phyloP scores from a whole-genome alignment of 1,139 yeast species.

The Yamadazyma diospyri region DNA sequence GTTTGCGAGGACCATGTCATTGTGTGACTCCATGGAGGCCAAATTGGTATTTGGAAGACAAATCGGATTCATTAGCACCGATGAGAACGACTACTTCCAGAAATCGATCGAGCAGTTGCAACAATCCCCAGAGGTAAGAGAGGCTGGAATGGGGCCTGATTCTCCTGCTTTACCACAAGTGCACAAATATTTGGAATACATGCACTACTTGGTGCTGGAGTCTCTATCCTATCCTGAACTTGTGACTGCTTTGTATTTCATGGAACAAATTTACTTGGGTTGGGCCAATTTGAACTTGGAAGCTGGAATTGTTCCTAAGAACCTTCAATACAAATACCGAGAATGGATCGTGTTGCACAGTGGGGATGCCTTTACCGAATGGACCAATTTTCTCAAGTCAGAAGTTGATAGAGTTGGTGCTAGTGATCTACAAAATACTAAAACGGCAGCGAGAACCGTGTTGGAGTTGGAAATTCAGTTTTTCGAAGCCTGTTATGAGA shows the following conservation, averaged over 20 bases:
- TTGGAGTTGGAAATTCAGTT: slow-evolving; percentile 41
- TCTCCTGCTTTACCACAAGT: slow-evolving; percentile 29
- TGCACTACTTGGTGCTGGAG: slow-evolving; percentile 27
- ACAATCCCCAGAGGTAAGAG: slow-evolving; percentile 15
- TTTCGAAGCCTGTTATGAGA: slow-evolving; percentile 46
- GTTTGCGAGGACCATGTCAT: slow-evolving; percentile 42
- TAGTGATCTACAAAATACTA: slow-evolving; percentile 20
- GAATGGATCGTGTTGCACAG: slow-evolving; percentile 53
- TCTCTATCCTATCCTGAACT: slow-evolving; percentile 37
- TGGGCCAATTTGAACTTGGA: slow-evolving; percentile 42
- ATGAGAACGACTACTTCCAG: slow-evolving; percentile 48
- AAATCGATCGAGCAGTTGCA: slow-evolving; percentile 29
- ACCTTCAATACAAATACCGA: slow-evolving; percentile 41
- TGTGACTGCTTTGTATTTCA: slow-evolving; percentile 43
- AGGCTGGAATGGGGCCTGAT: slow-evolving; percentile 18
- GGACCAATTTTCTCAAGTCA: slow-evolving; percentile 42
- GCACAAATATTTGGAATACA: slow-evolving; percentile 31
- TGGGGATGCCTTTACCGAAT: slow-evolving; percentile 41
- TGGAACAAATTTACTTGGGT: slow-evolving; percentile 50
- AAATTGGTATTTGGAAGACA: slow-evolving; percentile 44
- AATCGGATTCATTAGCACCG: slow-evolving; percentile 46
- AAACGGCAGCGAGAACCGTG: slow-evolving; percentile 29
- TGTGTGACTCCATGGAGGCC: slow-evolving; percentile 37
- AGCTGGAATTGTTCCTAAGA: slow-evolving; percentile 18
- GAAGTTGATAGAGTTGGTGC: slow-evolving; percentile 41